These are phyloP conservation scores for Gossypium schwendimanii DNA, from an alignment of 441 rosid genomes.

Conservation along the genomic window DNA sequence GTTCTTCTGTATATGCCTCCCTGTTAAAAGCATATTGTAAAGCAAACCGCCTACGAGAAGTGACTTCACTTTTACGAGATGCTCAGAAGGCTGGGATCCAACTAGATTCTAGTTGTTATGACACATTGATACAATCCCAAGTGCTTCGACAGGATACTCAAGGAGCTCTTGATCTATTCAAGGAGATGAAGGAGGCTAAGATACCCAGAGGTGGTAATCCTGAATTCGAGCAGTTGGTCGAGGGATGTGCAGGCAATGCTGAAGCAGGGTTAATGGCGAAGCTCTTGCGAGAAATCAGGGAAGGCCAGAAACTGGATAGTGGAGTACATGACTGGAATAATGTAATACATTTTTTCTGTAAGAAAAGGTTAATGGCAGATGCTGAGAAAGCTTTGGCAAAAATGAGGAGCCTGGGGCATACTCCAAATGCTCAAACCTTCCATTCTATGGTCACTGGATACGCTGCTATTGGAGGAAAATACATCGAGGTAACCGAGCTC, in stretches of 20 bases:
- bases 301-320: constrained; percentile 58
- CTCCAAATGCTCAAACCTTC: constrained; percentile 85
- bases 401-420: constrained; percentile 73
- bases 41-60: constrained; percentile 53
- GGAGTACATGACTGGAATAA: constrained; percentile 88
- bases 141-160: constrained; percentile 54
- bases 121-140: constrained; percentile 51
- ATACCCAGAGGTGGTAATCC: constrained; percentile 46
- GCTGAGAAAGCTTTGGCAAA: constrained; percentile 82
- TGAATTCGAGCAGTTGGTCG: constrained; percentile 56
- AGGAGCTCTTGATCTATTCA: constrained; percentile 67
- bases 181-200: constrained; percentile 70
- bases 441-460: constrained; percentile 89
- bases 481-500: constrained; percentile 74
- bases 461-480: constrained; percentile 83
- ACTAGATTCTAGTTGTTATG: constrained; percentile 71
- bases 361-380: constrained; percentile 83
- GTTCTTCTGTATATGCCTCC: constrained; percentile 60
- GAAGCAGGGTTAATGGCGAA: constrained; percentile 71
- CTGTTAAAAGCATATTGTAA: constrained; percentile 70
- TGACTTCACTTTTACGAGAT: constrained; percentile 60
- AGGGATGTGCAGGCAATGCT: constrained; percentile 49
- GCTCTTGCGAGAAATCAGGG: constrained; percentile 72
- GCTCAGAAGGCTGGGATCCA: constrained; percentile 84
- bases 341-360: constrained; percentile 77